phyloP scores from a whole-genome alignment of 108 stramenopile genomes.

The Cylindrotheca fusiformis region DNA sequence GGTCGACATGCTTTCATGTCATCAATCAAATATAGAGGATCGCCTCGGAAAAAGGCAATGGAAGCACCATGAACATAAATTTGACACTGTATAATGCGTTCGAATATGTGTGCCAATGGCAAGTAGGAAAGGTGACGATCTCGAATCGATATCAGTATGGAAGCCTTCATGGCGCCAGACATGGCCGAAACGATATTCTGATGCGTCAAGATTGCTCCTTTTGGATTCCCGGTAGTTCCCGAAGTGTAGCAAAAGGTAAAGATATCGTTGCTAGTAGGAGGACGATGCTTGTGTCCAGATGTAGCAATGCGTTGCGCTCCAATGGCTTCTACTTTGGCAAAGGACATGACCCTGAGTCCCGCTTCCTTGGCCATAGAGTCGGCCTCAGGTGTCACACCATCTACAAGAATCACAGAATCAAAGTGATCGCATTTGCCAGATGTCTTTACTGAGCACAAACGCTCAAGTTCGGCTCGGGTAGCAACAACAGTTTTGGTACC shows the following conservation, averaged over 20 bases:
- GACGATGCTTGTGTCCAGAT: constrained; percentile 49
- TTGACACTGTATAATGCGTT: constrained; percentile 67
- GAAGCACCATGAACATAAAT: constrained; percentile 67
- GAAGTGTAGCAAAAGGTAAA: constrained; percentile 74
- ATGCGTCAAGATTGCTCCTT: constrained; percentile 93
- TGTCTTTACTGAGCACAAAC: constrained; percentile 70
- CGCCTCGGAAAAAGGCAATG: constrained; percentile 87
- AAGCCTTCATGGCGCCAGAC: constrained; percentile 32
- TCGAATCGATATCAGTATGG: constrained; percentile 22
- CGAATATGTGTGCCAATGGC: constrained; percentile 96
- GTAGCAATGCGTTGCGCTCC: constrained; percentile 72
- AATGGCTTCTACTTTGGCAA: constrained; percentile 81
- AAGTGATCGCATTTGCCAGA: constrained; percentile 49
- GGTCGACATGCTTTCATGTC: constrained; percentile 91
- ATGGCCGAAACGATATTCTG: constrained; percentile 74
- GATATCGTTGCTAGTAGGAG: constrained; percentile 69
- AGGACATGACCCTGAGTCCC: constrained; percentile 54
- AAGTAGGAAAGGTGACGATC: constrained; percentile 95
- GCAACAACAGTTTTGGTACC: constrained; percentile 77
- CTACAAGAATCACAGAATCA: constrained; percentile 52
- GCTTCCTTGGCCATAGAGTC: constrained; percentile 47
- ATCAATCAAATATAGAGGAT: constrained; percentile 75
- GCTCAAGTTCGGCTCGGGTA: constrained; percentile 59
- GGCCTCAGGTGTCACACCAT: constrained; percentile 70
- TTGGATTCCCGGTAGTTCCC: constrained; percentile 57